phyloP scores from a whole-genome alignment of 768 basidiomycete genomes.

The Mycena venus region DNA sequence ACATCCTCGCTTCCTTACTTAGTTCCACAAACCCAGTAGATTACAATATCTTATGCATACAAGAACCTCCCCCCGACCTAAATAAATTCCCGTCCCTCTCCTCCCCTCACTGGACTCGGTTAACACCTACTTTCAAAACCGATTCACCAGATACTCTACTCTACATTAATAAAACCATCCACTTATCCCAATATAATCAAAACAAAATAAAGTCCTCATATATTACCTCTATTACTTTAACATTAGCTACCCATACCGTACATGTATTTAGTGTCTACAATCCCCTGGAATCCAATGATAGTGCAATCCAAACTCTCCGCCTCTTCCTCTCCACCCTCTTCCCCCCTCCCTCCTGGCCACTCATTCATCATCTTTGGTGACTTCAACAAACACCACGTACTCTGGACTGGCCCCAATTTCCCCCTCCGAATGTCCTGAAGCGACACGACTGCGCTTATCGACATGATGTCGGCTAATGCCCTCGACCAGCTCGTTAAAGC shows the following conservation, averaged over 20 bases:
- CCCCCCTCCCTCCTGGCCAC: neutral
- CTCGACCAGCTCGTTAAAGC: constrained; percentile 1
- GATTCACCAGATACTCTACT: neutral
- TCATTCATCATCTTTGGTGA: constrained; percentile 1
- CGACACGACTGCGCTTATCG: neutral
- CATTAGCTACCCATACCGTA: neutral
- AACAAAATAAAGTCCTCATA: neutral
- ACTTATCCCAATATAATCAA: neutral
- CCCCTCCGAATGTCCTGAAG: neutral
- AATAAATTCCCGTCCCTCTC: constrained; percentile 2
- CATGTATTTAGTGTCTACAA: constrained; percentile 8
- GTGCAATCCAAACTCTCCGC: neutral
- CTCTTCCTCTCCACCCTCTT: neutral
- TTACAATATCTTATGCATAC: neutral
- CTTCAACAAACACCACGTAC: constrained; percentile 26
- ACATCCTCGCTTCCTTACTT: neutral
- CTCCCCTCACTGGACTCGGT: neutral
- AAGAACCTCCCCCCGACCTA: constrained; percentile 11
- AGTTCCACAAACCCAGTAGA: neutral
- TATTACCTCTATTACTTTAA: neutral
- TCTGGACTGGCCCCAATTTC: constrained; percentile 12
- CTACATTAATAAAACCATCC: constrained; percentile 5
- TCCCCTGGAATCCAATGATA: neutral
- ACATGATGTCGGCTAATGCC: neutral
- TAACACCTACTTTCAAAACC: neutral